phyloP scores from a whole-genome alignment of 108 stramenopile species.

The Discostella pseudostelligera region DNA sequence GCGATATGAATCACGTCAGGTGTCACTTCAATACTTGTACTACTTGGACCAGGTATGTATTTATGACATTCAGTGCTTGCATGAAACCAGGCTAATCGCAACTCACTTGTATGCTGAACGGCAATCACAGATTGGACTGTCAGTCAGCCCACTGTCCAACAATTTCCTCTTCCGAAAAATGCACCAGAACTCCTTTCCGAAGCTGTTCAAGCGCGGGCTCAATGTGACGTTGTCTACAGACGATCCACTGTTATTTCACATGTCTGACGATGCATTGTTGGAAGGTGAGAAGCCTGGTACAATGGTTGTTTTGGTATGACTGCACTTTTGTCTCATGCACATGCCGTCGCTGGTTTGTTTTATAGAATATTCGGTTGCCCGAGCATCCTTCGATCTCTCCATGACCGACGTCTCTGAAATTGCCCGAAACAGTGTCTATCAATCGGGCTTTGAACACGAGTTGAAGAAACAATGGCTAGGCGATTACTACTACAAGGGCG shows the following conservation, averaged over 20 bases:
- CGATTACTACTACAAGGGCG: constrained; percentile 72
- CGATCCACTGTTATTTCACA: constrained; percentile 97
- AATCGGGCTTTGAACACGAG: constrained; percentile 93
- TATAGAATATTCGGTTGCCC: constrained; percentile 94
- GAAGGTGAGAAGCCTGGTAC: constrained; percentile 47
- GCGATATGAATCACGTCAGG: constrained; percentile 35
- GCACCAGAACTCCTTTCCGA: constrained; percentile 89
- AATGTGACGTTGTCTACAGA: constrained; percentile 98
- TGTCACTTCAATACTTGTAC: constrained; percentile 96
- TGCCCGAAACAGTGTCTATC: constrained; percentile 93
- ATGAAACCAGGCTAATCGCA: neutral
- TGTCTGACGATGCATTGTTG: constrained; percentile 96
- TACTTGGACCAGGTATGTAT: constrained; percentile 88
- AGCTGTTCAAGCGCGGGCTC: constrained; percentile 83
- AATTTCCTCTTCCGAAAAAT: constrained; percentile 99
- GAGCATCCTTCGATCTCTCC: constrained; percentile 94
- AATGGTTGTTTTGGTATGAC: neutral
- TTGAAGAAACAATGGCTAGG: constrained; percentile 97
- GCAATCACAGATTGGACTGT: constrained; percentile 64
- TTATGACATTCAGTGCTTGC: neutral
- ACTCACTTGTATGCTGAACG: neutral
- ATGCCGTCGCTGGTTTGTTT: constrained; percentile 1
- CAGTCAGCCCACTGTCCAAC: constrained; percentile 94
- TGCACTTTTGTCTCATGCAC: neutral
- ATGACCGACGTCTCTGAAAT: constrained; percentile 98